Percentiles rank a stretch among this genome's conserved stretches.
Conservation (phyloP, 2,329 filamentous ascomycete genomes). For the Neobulgaria alba region DNA sequence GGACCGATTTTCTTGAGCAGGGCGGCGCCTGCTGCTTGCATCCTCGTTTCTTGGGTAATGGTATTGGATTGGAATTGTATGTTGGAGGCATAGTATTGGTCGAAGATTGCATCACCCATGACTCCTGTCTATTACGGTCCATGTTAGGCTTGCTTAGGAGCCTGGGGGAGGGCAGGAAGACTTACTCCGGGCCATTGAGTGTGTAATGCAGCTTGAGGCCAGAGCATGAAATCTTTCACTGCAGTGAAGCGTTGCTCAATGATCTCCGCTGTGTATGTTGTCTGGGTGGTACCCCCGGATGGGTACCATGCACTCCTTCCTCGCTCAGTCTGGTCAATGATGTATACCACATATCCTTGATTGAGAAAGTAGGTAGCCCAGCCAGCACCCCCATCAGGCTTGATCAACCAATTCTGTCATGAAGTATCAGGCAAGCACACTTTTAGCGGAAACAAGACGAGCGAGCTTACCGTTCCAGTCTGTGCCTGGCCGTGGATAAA, state of each 20-base stretch:
- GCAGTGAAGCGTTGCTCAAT: conserved; percentile 25
- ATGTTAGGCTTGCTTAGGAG: neutral
- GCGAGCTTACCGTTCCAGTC: conserved; percentile 20
- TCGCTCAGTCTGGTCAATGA: conserved; percentile 27
- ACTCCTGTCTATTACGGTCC: conserved; percentile 20
- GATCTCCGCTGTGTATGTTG: conserved; percentile 12
- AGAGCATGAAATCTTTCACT: conserved; percentile 14
- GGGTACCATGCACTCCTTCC: conserved; percentile 20
- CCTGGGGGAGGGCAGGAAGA: neutral
- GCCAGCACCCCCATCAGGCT: conserved; percentile 37
- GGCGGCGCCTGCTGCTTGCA: conserved; percentile 31
- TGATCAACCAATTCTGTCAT: conserved; percentile 40
- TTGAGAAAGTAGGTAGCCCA: conserved; percentile 40
- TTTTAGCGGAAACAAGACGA: neutral
- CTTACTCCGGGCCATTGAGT: conserved; percentile 33
- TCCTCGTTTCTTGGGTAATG: conserved; percentile 27
- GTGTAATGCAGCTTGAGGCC: conserved; percentile 31
- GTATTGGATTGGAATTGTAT: conserved; percentile 35
- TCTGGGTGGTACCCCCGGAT: conserved; percentile 6
- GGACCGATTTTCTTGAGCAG: conserved; percentile 18
- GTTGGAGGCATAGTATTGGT: conserved; percentile 31
- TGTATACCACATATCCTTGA: conserved; percentile 38
- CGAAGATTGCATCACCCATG: conserved; percentile 21
- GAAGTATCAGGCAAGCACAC: neutral
- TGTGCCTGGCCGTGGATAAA: conserved; percentile 23